Base-by-base conservation (phyloP, 2,329 filamentous ascomycete species). In the Fusarium sp. region DNA sequence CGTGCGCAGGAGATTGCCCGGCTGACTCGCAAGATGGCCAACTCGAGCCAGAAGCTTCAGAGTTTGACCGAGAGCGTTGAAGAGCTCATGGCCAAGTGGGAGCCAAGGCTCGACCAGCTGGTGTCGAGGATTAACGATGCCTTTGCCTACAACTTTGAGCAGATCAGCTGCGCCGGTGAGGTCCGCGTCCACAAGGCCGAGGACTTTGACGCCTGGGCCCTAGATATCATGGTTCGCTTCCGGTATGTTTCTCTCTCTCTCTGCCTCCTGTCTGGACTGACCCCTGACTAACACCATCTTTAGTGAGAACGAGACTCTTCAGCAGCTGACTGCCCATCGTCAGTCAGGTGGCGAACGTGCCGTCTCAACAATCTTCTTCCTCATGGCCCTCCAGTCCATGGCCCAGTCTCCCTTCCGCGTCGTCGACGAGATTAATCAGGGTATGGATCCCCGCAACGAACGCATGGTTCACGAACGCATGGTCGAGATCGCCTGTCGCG, bases 341-440 rank as follows among this genome's bases (percentile, higher is more conserved):
- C 96, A 99, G 82, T 98, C 96, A 2, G 96, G 96, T 78, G 96
- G 96, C 73, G 96, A 99, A 85, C 93, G 96, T 68, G 94, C 96
- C 27, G 96, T 99, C 24, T 97, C 94, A 24, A 99, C 96, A 16
- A 97, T 98, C 80, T 99, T 98, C 88, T 99, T 97, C 84, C 94
- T 99, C 65, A 98, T 99, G 95, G 94, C 96, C 6, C 89, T 99
- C 29, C 96, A 99, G 82, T 94, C 94, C 58, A 92, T 99, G 78
- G 96, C 96, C 17, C 93, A 95, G 78, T 95, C 95, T 5, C 96
- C 96, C 1, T 99, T 99, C 89, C 94, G 96, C 61, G 96, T 99
- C 58, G 96, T 99, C 67, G 96, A 99, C 83, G 96, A 99, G 85
- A 99, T 99, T 87, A 99, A 99, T 80, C 96, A 99, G 84, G 96